Conservation (phyloP, 2,329 filamentous ascomycete species). For the Neofusicoccum parvum region DNA sequence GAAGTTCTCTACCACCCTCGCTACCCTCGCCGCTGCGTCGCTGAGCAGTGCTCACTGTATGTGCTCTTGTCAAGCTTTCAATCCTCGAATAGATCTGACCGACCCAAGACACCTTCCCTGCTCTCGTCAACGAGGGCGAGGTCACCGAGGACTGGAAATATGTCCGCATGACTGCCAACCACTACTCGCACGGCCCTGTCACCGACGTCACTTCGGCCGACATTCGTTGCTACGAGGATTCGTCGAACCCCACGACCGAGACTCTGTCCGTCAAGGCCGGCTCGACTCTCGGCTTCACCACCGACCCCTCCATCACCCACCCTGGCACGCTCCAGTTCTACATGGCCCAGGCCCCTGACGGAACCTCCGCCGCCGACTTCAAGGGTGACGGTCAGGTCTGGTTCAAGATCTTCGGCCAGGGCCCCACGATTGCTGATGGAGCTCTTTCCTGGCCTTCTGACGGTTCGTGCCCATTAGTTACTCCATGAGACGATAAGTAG, state of each 20-base stretch:
- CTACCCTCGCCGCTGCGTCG: slow-evolving; percentile 7
- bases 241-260: slow-evolving; percentile 23
- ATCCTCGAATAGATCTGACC: background rate
- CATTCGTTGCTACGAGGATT: slow-evolving; percentile 40
- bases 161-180: slow-evolving; percentile 37
- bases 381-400: slow-evolving; percentile 36
- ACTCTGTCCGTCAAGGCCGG: slow-evolving; percentile 35
- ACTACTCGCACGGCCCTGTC: slow-evolving; percentile 33
- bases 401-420: slow-evolving; percentile 37
- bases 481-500: background rate
- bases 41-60: slow-evolving; percentile 21
- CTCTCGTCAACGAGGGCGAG: slow-evolving; percentile 28
- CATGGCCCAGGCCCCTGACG: slow-evolving; percentile 37
- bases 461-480: background rate
- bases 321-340: slow-evolving; percentile 42
- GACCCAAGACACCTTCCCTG: slow-evolving; percentile 30
- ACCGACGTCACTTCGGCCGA: slow-evolving; percentile 33
- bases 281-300: slow-evolving; percentile 36
- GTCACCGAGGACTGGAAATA: slow-evolving; percentile 34
- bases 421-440: slow-evolving; percentile 24
- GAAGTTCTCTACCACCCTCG: slow-evolving; percentile 20
- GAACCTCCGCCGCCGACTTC: slow-evolving; percentile 27
- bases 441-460: slow-evolving; percentile 24
- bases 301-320: slow-evolving; percentile 35
- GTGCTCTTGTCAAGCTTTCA: background rate